A percentile compares a stretch with the other conserved stretches of the same genome.
Conservation (phyloP, 2,329 filamentous ascomycete species). For the Salinomyces thailandicus region DNA sequence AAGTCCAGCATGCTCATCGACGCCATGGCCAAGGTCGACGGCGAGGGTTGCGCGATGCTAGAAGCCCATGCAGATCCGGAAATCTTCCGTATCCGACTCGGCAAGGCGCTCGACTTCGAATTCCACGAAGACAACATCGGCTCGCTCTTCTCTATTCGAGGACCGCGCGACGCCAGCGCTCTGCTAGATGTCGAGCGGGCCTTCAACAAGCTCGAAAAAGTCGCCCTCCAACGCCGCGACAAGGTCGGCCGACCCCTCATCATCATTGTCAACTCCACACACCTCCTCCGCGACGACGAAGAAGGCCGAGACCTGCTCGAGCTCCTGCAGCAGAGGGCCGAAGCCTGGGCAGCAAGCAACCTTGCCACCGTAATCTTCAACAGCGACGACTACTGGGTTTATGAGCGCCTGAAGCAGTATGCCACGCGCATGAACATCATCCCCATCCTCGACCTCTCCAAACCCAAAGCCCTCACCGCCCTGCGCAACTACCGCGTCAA, state of each 20-base stretch:
- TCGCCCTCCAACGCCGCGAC: slow-evolving; percentile 62
- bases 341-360: slow-evolving; percentile 89
- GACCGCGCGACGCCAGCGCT: slow-evolving; percentile 82
- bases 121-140: slow-evolving; percentile 98
- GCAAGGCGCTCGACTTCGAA: slow-evolving; percentile 90
- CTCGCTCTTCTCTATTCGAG: slow-evolving; percentile 86
- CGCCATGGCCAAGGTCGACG: slow-evolving; percentile 86
- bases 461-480: slow-evolving; percentile 63
- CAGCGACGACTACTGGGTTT: slow-evolving; percentile 97
- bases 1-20: slow-evolving; percentile 96
- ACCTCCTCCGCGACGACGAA: slow-evolving; percentile 82
- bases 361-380: slow-evolving; percentile 91
- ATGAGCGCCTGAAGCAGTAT: slow-evolving; percentile 84
- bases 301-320: slow-evolving; percentile 90
- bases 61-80: slow-evolving; percentile 92
- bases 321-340: slow-evolving; percentile 86
- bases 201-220: slow-evolving; percentile 96
- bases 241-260: slow-evolving; percentile 60
- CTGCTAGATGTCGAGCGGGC: slow-evolving; percentile 91
- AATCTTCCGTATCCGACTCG: slow-evolving; percentile 84
- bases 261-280: slow-evolving; percentile 90
- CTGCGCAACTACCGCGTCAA: slow-evolving; percentile 68
- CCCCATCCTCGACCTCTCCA: slow-evolving; percentile 72
- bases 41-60: slow-evolving; percentile 85
- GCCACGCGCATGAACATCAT: slow-evolving; percentile 93